A percentile compares a stretch with the other conserved stretches of the same genome.
Conservation (phyloP, 2,329 filamentous ascomycete genomes). For the Ascochyta rabiei region DNA sequence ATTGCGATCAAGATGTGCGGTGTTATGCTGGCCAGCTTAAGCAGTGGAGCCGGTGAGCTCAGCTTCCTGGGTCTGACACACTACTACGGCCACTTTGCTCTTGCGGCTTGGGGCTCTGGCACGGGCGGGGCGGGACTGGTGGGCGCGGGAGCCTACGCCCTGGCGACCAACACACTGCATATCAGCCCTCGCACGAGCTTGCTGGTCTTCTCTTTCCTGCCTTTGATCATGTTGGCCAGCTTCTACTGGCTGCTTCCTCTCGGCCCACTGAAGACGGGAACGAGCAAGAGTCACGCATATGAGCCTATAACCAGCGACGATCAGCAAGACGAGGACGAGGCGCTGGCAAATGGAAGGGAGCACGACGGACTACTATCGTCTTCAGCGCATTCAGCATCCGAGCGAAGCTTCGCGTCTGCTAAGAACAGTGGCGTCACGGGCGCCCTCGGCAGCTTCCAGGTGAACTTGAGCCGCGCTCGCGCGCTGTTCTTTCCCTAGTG, state of each 20-base stretch:
- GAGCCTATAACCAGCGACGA: constrained; percentile 56
- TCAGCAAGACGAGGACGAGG: constrained; percentile 33
- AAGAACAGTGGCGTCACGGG: constrained; percentile 18
- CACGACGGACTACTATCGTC: constrained; percentile 45
- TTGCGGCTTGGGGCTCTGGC: constrained; percentile 91
- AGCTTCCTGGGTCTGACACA: constrained; percentile 92
- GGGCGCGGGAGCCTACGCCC: constrained; percentile 79
- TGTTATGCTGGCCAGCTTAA: constrained; percentile 82
- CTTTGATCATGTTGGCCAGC: constrained; percentile 79
- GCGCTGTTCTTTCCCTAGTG: constrained; percentile 75
- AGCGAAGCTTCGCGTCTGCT: constrained; percentile 31
- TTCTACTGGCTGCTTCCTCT: constrained; percentile 84
- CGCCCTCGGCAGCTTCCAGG: constrained; percentile 47
- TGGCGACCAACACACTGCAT: constrained; percentile 80
- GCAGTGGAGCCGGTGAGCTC: constrained; percentile 85
- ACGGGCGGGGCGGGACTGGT: constrained; percentile 88
- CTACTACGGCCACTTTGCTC: constrained; percentile 85
- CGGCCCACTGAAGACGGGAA: constrained; percentile 63
- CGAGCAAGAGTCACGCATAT: constrained; percentile 58
- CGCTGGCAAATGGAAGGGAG: constrained; percentile 25
- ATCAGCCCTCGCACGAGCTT: constrained; percentile 77
- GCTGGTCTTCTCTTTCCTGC: constrained; percentile 78
- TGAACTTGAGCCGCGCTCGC: constrained; percentile 68
- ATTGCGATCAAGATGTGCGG: constrained; percentile 80
- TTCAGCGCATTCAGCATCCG: constrained; percentile 40